Base-by-base conservation (phyloP, 2,329 filamentous ascomycete species). In the Pleoardoris graminearum region DNA sequence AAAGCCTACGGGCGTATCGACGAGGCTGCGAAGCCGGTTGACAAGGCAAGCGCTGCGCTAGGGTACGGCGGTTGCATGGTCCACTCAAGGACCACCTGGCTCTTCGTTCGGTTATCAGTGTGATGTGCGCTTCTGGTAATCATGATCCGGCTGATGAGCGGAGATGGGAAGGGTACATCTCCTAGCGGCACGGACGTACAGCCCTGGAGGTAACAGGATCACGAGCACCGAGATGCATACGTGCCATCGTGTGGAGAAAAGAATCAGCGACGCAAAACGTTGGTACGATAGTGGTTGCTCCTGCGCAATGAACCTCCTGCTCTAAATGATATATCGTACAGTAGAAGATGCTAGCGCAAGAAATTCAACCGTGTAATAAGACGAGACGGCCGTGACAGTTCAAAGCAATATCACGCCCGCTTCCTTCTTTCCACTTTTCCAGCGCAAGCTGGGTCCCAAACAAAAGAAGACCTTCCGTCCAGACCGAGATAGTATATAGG, bases 271-370 rank as follows among this genome's bases (percentile, higher is more conserved):
- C 30, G 25, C 45, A 19, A 19, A 21, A 17, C 22, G 22, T 25
- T 12, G 16, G 11, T 19, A 10, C 33, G 36, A 29, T 33, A 41
- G 32, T 41, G 12, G 46, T 36, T 32, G 27, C 17, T 22, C 17
- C 7, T 4, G 16, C 27, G 10, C 22, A 12, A 12, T 22, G n/a
- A 7, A 27, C 30, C 8, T 36, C 22, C 32, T 48, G 35, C 25
- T 12, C 29, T n/a, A 5, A 17, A 27, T 41, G 23, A 37, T 11
- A 48, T 48, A 59, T 59, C 56, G 53, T 64, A 64, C 60, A 64
- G 53, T 51, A 35, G 14, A 51, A 39, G 46, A 35, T 35, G 43
- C 21, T n/a, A 27, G 30, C 30, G 43, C 21, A 25, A 44, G 16
- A 22, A 3, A 36, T 46, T 19, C 19, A n/a, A 16, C 16, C 7